Evolutionary conservation across 2,329 filamentous ascomycete species (phyloP), one percentile per base, ranked within the genome.

Genomic region (Aureobasidium vineae): DNA sequence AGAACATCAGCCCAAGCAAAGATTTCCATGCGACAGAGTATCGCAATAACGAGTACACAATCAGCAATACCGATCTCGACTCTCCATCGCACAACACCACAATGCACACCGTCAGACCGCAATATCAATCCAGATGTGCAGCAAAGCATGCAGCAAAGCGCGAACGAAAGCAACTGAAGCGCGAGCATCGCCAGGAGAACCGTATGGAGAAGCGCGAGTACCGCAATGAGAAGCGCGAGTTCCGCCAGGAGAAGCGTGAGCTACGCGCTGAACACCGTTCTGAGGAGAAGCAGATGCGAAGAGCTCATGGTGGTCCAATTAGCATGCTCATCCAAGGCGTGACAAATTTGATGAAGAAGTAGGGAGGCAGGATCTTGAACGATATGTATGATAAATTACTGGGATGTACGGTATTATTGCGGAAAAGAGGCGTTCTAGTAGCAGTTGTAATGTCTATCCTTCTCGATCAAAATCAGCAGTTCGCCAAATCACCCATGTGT

Each of bases 321-420:
- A 40, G 26, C 23, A 28, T 59, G 57, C 43, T 61, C n/a, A n/a
- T 61, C 16, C 36, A 61, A n/a, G 57, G 57, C 15, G 57, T 61
- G 2, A 38, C 43, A 3, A 38, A 49, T 3, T 19, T 61, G 41
- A 49, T 47, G 57, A 61, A 57, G 53, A 11, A 61, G 21, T 36
- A n/a, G 11, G 5, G 19, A 15, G n/a, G 19, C 10, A 21, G 11
- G 16, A 19, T 21, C 2, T 16, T 3, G 15, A 11, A 16, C 23
- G 56, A 33, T 47, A 26, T 36, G 8, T 49, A 52, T 33, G 49
- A 52, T 47, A 10, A 33, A 59, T 33, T 23, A 57, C 16, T n/a
- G 8, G 38, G 8, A 13, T 10, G 21, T 33, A 16, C 16, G 26
- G 23, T 40, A 28, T 45, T 19, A 45, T 59, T 8, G 10, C 8